Base-by-base conservation (phyloP, 106 monocot genomes). In the Allium fistulosum region DNA sequence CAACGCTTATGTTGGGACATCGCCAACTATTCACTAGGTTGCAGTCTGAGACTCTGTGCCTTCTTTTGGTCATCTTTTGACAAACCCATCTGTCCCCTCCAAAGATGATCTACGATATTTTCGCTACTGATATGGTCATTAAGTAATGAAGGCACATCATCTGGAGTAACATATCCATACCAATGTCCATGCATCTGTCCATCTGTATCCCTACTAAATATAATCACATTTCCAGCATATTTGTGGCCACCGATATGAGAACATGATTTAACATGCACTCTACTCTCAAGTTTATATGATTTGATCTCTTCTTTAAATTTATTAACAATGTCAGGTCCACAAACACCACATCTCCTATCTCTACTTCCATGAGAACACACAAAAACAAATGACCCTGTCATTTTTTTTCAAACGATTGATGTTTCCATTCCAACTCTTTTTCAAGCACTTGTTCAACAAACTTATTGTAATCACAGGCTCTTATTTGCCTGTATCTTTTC, bases 241-340 rank as follows among this genome's bases (percentile, higher is more conserved):
- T 94, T 91, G 62, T 94, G 94, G n/a, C 90, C 94, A 4, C 94
- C 94, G 62, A 94, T 63, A 69, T 94, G 94, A 4, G 90, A 94
- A 53, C 94, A 94, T 18, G 82, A 65, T 11, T 78, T 81, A 53
- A 94, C 85, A 59, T 18, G 82, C 57, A 80, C 76, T 70, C 78
- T 58, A 22, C 55, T 74, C n/a, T 81, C 66, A 60, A 94, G 87
- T 51, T 74, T 74, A 48, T 57, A 78, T 67, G 71, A 58, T 18
- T 55, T 59, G 63, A 87, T 79, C 59, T 87, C 87, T 61, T 94
- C 90, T 72, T 77, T 71, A 69, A 94, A 90, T 75, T 74, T 82
- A 51, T 80, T 69, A 51, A 90, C 57, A 26, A 94, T 75, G 49
- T 58, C 47, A 66, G 90, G 90, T 22, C 94, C 90, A 72, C 94